A percentile compares a stretch with the other conserved stretches of the same genome.
Conservation (phyloP, 495 filamentous ascomycete genomes). For the Penicillium ucsense region DNA sequence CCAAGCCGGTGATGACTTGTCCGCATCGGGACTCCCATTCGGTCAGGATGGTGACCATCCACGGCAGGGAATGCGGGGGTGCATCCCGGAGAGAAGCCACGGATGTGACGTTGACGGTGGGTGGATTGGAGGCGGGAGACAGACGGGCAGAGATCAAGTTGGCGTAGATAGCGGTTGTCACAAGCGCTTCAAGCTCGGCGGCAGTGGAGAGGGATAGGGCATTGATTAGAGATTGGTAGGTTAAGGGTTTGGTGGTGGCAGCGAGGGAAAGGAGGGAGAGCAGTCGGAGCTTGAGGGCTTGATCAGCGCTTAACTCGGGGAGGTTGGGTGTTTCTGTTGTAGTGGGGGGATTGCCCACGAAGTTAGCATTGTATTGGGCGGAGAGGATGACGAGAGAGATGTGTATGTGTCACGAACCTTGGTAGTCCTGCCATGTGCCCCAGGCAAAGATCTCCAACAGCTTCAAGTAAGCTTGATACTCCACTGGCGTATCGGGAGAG, state of each 20-base stretch:
- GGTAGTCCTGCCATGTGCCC: constrained; percentile 78
- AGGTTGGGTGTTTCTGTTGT: constrained; percentile 35
- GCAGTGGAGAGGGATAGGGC: constrained; percentile 56
- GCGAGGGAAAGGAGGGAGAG: constrained; percentile 75
- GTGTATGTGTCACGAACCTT: constrained; percentile 31
- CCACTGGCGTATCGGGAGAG: constrained; percentile 30
- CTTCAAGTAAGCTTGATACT: constrained; percentile 49
- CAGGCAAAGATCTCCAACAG: constrained; percentile 88
- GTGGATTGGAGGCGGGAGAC: constrained; percentile 54
- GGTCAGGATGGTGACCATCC: constrained; percentile 55
- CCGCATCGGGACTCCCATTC: constrained; percentile 72
- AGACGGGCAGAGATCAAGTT: constrained; percentile 73
- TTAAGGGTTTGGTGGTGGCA: constrained; percentile 53
- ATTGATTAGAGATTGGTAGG: constrained; percentile 57
- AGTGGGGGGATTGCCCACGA: background rate
- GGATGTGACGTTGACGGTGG: constrained; percentile 63
- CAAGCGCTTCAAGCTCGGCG: constrained; percentile 77
- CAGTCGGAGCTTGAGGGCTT: constrained; percentile 80
- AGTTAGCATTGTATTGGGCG: background rate
- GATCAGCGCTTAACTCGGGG: constrained; percentile 59
- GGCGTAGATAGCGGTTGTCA: constrained; percentile 83
- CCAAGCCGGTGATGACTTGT: constrained; percentile 63
- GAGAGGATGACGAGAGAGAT: background rate
- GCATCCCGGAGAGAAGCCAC: constrained; percentile 82
- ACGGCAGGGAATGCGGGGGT: constrained; percentile 53